These are phyloP conservation scores for Helicocarpus griseus DNA, from an alignment of 2,329 filamentous ascomycete genomes.

Conservation along the genomic window DNA sequence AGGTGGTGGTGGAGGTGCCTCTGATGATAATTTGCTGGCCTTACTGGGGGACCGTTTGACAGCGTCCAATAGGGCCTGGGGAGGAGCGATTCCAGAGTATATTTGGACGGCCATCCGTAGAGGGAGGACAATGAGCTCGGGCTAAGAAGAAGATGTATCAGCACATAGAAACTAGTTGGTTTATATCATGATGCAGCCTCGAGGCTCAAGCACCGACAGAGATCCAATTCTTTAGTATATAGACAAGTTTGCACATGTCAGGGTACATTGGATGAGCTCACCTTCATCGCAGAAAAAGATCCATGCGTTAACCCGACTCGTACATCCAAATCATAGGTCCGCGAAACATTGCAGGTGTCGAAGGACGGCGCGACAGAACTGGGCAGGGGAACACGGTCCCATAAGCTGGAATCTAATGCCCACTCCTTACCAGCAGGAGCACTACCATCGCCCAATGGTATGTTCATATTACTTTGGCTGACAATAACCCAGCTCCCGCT, in stretches of 20 bases:
- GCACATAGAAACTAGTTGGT: no score
- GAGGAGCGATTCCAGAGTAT: conserved; percentile 80
- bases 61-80: conserved; percentile 62
- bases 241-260: no score
- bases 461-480: conserved; percentile 59
- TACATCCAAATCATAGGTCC: conserved; percentile 75
- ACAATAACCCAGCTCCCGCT: conserved; percentile 65
- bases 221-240: no score
- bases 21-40: conserved; percentile 19
- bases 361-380: conserved; percentile 84
- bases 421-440: conserved; percentile 57
- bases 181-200: no score
- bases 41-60: conserved; percentile 32
- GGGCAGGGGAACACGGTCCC: conserved; percentile 63
- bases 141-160: conserved; percentile 26
- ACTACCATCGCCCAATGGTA: conserved; percentile 53
- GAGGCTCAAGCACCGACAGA: no score
- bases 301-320: conserved; percentile 70
- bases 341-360: conserved; percentile 73
- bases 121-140: conserved; percentile 70
- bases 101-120: conserved; percentile 71
- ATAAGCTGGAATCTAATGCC: conserved; percentile 59
- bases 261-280: conserved; percentile 22
- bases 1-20: conserved; percentile 31
- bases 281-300: conserved; percentile 42